phyloP scores from a whole-genome alignment of 495 filamentous ascomycete species.

The Staphylotrichum longicolle region DNA sequence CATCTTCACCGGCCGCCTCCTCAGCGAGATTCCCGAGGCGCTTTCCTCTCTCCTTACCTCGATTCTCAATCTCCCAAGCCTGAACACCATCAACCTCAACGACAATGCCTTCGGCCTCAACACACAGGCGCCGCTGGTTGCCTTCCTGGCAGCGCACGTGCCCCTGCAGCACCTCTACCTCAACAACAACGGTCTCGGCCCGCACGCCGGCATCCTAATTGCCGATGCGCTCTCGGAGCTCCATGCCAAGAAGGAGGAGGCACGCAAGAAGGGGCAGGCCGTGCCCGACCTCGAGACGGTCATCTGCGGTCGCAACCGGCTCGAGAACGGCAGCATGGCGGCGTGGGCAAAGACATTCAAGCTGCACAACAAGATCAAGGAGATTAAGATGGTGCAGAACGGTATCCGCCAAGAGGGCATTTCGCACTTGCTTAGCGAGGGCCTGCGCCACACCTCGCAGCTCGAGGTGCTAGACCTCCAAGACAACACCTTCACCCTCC shows the following conservation, averaged over 20 bases:
- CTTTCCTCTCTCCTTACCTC: conserved; percentile 80
- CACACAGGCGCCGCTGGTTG: conserved; percentile 75
- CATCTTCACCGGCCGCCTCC: conserved; percentile 92
- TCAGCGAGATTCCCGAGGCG: conserved; percentile 90
- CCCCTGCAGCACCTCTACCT: conserved; percentile 89
- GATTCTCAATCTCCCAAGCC: conserved; percentile 73
- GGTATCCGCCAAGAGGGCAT: conserved; percentile 95
- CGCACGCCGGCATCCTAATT: conserved; percentile 79
- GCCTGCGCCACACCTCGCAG: conserved; percentile 62
- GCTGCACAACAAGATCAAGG: conserved; percentile 73
- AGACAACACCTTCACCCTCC: conserved; percentile 91
- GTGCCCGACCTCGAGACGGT: conserved; percentile 86
- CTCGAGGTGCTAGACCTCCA: conserved; percentile 83
- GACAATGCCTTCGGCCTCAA: conserved; percentile 98
- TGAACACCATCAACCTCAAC: conserved; percentile 90
- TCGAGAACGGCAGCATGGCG: conserved; percentile 93
- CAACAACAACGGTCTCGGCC: conserved; percentile 98
- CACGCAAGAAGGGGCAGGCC: conserved; percentile 60
- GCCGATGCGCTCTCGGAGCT: conserved; percentile 77
- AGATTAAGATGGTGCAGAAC: conserved; percentile 97
- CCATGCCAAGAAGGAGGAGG: conserved; percentile 73
- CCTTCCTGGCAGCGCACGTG: conserved; percentile 80
- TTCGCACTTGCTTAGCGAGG: conserved; percentile 68
- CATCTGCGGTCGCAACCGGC: conserved; percentile 89
- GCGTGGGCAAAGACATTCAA: conserved; percentile 87